Conservation (phyloP, 202 grass and related monocot genomes). For the Panicum hallii region DNA sequence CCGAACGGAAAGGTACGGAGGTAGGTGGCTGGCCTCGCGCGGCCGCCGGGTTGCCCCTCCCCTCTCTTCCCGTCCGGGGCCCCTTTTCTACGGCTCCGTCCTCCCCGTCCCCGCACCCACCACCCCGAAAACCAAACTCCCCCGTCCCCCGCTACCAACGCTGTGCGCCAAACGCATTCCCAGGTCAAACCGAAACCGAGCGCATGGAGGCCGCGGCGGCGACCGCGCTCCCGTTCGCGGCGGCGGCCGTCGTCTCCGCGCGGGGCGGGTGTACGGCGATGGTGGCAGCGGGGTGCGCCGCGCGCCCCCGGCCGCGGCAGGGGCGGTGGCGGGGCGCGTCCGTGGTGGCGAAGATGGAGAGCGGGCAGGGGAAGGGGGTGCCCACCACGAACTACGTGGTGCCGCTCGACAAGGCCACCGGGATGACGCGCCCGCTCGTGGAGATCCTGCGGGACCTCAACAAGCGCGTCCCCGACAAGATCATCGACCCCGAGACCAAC, state of each 20-base stretch:
- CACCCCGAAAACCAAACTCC: not conserved
- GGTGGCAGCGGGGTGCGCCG: slow-evolving; percentile 6
- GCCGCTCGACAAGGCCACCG: slow-evolving; percentile 76
- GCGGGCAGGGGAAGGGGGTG: slow-evolving; percentile 64
- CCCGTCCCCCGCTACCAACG: not conserved
- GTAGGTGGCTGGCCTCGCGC: slow-evolving; percentile 26
- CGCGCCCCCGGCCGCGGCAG: slow-evolving; percentile 7
- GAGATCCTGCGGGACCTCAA: slow-evolving; percentile 99
- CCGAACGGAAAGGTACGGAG: not conserved
- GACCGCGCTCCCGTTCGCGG: slow-evolving; percentile 24
- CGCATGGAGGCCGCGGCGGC: slow-evolving; percentile 47
- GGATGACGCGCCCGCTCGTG: slow-evolving; percentile 80
- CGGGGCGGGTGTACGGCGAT: not conserved
- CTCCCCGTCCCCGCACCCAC: not conserved
- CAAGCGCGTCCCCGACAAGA: slow-evolving; percentile 98
- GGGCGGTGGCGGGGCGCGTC: not conserved
- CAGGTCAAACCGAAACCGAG: slow-evolving; percentile 16
- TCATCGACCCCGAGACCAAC: slow-evolving; percentile 71
- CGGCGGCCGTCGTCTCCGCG: not conserved
- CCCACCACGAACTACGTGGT: slow-evolving; percentile 95
- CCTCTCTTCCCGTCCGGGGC: not conserved
- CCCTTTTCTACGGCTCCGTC: slow-evolving; percentile 15
- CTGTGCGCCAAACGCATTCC: not conserved
- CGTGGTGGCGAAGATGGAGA: slow-evolving; percentile 58
- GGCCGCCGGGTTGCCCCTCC: not conserved